Evolutionary conservation across 768 basidiomycete species (phyloP).

Genomic region (Lanmaoa pseudosensibilis): DNA sequence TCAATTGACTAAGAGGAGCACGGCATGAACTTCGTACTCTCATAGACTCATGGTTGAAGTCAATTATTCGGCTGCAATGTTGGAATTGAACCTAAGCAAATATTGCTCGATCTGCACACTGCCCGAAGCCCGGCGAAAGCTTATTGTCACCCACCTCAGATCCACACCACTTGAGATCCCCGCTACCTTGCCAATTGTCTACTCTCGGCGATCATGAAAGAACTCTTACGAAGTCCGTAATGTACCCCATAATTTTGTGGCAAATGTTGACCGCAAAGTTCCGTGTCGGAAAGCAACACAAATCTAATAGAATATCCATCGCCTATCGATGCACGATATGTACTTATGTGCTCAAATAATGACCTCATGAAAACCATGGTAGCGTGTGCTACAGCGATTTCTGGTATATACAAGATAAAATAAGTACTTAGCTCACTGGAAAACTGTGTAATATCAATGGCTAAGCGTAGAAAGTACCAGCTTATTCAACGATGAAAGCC

Average conservation of each 20-base stretch:
- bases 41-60: not conserved
- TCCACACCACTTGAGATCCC: constrained; percentile 22
- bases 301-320: constrained; percentile 1
- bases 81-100: not conserved
- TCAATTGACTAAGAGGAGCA: constrained; percentile 12
- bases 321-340: not conserved
- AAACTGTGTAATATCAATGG: constrained; percentile 15
- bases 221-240: not conserved
- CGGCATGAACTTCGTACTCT: not conserved
- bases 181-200: constrained; percentile 10
- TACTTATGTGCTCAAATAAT: not conserved
- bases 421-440: constrained; percentile 1
- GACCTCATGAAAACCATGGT: not conserved
- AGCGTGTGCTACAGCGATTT: constrained; percentile 8
- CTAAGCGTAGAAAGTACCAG: constrained; percentile 20
- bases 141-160: constrained; percentile 12
- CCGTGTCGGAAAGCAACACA: not conserved
- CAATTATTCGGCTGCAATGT: not conserved
- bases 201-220: constrained; percentile 10
- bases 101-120: not conserved
- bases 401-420: constrained; percentile 24
- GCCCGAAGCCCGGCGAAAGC: constrained; percentile 5
- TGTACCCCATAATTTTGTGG: constrained; percentile 3
- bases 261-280: not conserved
- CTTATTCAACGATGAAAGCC: constrained; percentile 24